Conservation (phyloP, 768 basidiomycete species). For the Boletus huronensis region DNA sequence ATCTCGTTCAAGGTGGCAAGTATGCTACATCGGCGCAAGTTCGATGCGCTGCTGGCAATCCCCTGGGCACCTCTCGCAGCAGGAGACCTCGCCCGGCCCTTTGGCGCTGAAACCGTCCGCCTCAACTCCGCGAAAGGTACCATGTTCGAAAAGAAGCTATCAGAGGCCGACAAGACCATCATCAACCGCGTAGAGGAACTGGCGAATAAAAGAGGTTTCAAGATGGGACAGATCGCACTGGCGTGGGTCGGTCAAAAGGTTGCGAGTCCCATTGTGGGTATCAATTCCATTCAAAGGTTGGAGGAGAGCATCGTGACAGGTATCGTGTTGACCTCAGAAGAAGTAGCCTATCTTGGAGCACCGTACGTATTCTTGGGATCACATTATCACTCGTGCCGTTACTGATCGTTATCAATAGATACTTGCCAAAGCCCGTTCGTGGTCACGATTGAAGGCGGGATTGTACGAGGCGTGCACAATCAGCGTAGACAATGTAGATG, state of each 20-base stretch:
- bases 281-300: slow-evolving; percentile 16
- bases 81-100: slow-evolving; percentile 40
- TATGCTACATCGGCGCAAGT: slow-evolving; percentile 48
- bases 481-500: neutral
- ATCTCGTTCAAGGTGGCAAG: slow-evolving; percentile 43
- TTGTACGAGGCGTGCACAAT: neutral
- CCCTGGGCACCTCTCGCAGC: slow-evolving; percentile 46
- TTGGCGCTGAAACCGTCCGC: slow-evolving; percentile 26
- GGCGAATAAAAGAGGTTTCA: slow-evolving; percentile 19
- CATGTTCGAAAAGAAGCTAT: slow-evolving; percentile 20
- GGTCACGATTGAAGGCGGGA: slow-evolving; percentile 6
- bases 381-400: neutral
- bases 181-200: slow-evolving; percentile 40
- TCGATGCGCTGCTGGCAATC: slow-evolving; percentile 49
- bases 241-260: slow-evolving; percentile 43
- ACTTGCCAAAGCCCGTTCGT: slow-evolving; percentile 15
- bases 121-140: slow-evolving; percentile 15
- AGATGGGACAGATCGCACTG: slow-evolving; percentile 12
- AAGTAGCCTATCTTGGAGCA: slow-evolving; percentile 26
- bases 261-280: slow-evolving; percentile 43
- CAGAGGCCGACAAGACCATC: slow-evolving; percentile 34
- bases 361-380: slow-evolving; percentile 15
- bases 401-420: slow-evolving; percentile 14
- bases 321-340: slow-evolving; percentile 21
- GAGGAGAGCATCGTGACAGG: neutral